A percentile compares a stretch with the other conserved stretches of the same genome.
Evolutionary conservation across 2,329 filamentous ascomycete genomes (phyloP).

Genomic region (Neonectria coccinea): DNA sequence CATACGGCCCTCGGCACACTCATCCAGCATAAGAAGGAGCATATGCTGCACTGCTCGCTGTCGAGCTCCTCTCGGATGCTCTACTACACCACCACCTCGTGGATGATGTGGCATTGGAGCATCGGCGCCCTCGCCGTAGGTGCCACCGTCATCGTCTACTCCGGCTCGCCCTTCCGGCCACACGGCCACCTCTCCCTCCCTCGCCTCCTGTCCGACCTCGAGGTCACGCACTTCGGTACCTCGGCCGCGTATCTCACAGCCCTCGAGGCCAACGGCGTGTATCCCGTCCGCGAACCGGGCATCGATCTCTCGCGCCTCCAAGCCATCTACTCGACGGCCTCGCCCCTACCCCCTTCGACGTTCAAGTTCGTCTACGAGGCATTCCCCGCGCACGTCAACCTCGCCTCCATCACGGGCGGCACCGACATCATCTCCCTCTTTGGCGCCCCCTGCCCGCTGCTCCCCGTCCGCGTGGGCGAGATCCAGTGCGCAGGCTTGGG

Average conservation of each 20-base stretch:
- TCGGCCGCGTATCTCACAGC: constrained; percentile 93
- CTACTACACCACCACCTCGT: constrained; percentile 94
- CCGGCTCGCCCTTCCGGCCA: constrained; percentile 89
- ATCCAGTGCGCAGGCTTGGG: constrained; percentile 83
- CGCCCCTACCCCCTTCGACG: constrained; percentile 90
- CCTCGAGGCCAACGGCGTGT: constrained; percentile 81
- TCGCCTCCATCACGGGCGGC: constrained; percentile 93
- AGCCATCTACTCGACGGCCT: constrained; percentile 94
- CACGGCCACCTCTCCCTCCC: constrained; percentile 85
- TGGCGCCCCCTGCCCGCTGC: constrained; percentile 82
- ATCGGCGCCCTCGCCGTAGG: constrained; percentile 87
- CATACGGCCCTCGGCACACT: constrained; percentile 91
- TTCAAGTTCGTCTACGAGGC: constrained; percentile 90
- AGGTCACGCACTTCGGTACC: constrained; percentile 93
- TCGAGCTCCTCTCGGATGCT: constrained; percentile 79
- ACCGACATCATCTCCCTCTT: constrained; percentile 98
- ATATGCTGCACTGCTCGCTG: constrained; percentile 87
- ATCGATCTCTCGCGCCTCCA: constrained; percentile 74
- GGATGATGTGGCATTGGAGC: constrained; percentile 99
- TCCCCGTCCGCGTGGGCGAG: constrained; percentile 78
- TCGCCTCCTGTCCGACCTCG: constrained; percentile 80
- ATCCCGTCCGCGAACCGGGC: constrained; percentile 64
- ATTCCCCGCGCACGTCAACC: constrained; percentile 83
- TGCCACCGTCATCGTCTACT: constrained; percentile 87
- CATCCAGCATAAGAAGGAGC: constrained; percentile 97